Base-by-base conservation (phyloP, 345 rosid species). In the Acer negundo region DNA sequence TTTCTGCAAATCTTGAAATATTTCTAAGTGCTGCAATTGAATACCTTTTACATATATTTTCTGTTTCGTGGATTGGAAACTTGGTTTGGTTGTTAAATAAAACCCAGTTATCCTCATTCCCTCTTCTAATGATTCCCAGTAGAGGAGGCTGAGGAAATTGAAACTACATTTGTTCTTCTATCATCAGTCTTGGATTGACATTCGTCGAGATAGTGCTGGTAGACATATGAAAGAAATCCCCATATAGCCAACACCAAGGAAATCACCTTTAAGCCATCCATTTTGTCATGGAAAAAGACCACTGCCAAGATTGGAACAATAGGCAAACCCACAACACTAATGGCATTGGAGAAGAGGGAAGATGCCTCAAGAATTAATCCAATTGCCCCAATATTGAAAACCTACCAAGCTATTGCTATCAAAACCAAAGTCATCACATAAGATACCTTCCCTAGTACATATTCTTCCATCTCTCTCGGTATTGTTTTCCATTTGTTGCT, bases 211-310 rank as follows among this genome's bases (percentile, higher is more conserved):
- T 84, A 82, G 6, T 87, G 81, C 78, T 84, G 90, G 72, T 79
- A 87, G 3, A 70, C 74, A 56, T 76, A 86, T n/a, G 91, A 90
- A 58, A 81, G 7, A 62, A 89, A 88, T 10, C 93, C 98, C 98
- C 94, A 89, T 5, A 86, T 55, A 38, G 92, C 94, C 77, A 92
- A 66, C 61, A 83, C 77, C 91, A 94, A 81, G 23, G 95, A 79
- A 69, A 89, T 86, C n/a, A 63, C 89, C 82, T 94, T 94, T 11
- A 91, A 73, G 15, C 91, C 93, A 51, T 85, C 78, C 94, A 93
- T 89, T 62, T 82, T 78, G 67, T 93, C 97, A 23, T 83, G 85
- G 79, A 91, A 89, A 62, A 89, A 74, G 78, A 91, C 79, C 68
- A 90, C 89, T 22, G 94, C 96, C 56, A 88, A 3, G 20, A 88